Evolutionary conservation across 2,329 filamentous ascomycete genomes (phyloP).

Genomic region (Penicillium sp.): DNA sequence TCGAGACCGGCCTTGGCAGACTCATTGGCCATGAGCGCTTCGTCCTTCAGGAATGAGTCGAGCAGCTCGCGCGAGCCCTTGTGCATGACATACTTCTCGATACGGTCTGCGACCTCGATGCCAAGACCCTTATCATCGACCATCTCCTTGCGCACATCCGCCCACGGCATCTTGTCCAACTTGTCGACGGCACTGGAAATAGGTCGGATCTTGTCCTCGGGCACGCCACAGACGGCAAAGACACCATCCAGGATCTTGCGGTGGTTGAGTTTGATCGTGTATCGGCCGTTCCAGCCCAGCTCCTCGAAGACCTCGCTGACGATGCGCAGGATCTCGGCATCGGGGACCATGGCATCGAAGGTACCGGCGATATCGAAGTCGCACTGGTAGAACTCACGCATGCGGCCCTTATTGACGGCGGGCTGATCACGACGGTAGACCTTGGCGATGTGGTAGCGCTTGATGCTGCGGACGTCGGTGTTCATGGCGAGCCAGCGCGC

Average conservation of each 20-base stretch:
- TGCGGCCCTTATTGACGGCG: constrained; percentile 84
- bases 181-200: constrained; percentile 96
- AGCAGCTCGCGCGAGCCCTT: constrained; percentile 76
- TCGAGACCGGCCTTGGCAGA: constrained; percentile 75
- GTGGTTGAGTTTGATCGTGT: constrained; percentile 94
- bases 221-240: constrained; percentile 87
- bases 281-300: constrained; percentile 69
- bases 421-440: constrained; percentile 81
- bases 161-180: constrained; percentile 89
- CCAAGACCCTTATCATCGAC: constrained; percentile 84
- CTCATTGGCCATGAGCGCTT: constrained; percentile 66
- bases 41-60: constrained; percentile 65
- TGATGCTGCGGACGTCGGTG: constrained; percentile 75
- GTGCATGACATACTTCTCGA: constrained; percentile 77
- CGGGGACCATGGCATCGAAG: constrained; percentile 88
- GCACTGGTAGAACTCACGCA: constrained; percentile 97
- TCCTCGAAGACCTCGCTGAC: constrained; percentile 81
- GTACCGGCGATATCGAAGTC: constrained; percentile 90
- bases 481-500: constrained; percentile 94
- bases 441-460: constrained; percentile 93
- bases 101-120: constrained; percentile 75
- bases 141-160: constrained; percentile 89
- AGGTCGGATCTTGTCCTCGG: constrained; percentile 77
- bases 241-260: constrained; percentile 90
- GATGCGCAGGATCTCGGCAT: constrained; percentile 84